phyloP scores from a whole-genome alignment of 805 yeast genomes.

The Limtongia smithiae region DNA sequence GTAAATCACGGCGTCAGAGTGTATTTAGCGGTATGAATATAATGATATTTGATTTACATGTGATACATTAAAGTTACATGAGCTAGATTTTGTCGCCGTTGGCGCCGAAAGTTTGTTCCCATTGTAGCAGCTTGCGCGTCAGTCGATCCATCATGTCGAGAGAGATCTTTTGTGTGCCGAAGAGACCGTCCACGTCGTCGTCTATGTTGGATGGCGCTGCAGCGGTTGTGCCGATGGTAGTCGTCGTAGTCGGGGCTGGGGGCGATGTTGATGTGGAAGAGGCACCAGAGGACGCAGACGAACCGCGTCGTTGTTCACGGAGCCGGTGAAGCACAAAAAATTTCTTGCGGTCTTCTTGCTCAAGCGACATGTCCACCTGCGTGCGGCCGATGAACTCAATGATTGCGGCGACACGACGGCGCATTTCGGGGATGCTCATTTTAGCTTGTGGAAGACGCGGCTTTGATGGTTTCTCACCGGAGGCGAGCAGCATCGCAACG shows the following conservation, averaged over 20 bases:
- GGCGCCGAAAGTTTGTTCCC: constrained; percentile 75
- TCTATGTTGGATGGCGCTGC: constrained; percentile 5
- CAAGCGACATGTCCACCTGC: constrained; percentile 75
- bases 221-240: constrained; percentile 2
- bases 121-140: constrained; percentile 62
- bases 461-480: constrained; percentile 60
- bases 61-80: too few species aligned
- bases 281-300: constrained; percentile 2
- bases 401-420: constrained; percentile 82
- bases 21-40: too few species aligned
- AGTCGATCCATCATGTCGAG: constrained; percentile 65
- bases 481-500: constrained; percentile 3
- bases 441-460: constrained; percentile 81
- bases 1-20: too few species aligned
- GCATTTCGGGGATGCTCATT: constrained; percentile 75
- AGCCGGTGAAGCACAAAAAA: constrained; percentile 41
- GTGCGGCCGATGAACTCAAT: constrained; percentile 86
- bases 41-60: too few species aligned
- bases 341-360: constrained; percentile 56
- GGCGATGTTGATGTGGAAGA: too few species aligned
- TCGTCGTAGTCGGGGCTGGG: constrained; percentile 4
- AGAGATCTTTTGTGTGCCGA: constrained; percentile 55
- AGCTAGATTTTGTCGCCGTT: constrained; percentile 35
- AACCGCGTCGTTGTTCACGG: not conserved
- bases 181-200: constrained; percentile 40